phyloP scores from a whole-genome alignment of 2,329 filamentous ascomycete species.

The Microdochium paspali region DNA sequence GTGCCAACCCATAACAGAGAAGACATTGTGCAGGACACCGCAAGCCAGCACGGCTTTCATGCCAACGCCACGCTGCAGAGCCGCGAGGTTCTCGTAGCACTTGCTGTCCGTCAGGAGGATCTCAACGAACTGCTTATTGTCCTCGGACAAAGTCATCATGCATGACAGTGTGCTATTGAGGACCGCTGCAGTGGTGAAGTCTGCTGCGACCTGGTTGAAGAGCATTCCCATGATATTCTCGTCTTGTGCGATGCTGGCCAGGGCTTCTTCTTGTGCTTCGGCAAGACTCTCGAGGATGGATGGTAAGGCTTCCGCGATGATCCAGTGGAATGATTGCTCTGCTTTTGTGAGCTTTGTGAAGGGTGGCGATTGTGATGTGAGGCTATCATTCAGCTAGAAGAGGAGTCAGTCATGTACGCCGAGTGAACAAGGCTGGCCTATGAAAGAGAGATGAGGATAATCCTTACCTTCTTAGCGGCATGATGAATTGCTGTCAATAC shows the following conservation, averaged over 20 bases:
- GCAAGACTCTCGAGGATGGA: slow-evolving; percentile 43
- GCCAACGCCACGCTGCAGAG: slow-evolving; percentile 35
- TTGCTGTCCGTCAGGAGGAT: slow-evolving; percentile 37
- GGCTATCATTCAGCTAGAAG: slow-evolving; percentile 30
- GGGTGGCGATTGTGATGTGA: slow-evolving; percentile 26
- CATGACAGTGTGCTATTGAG: slow-evolving; percentile 42
- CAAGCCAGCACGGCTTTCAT: slow-evolving; percentile 47
- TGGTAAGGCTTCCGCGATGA: slow-evolving; percentile 42
- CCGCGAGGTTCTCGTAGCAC: slow-evolving; percentile 39
- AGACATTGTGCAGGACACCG: slow-evolving; percentile 54
- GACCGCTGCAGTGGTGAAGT: slow-evolving; percentile 28
- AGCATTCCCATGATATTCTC: slow-evolving; percentile 41
- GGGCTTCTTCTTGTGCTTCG: slow-evolving; percentile 51
- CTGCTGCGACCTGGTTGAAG: slow-evolving; percentile 37
- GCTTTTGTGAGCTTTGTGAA: slow-evolving; percentile 40
- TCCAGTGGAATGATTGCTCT: slow-evolving; percentile 44
- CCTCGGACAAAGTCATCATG: slow-evolving; percentile 49
- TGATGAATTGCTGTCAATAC: slow-evolving; percentile 50
- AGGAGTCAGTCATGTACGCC: slow-evolving; percentile 2
- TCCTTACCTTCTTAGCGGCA: slow-evolving; percentile 41
- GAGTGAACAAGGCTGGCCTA: too few species aligned
- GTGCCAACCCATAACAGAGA: slow-evolving; percentile 41
- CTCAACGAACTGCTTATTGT: slow-evolving; percentile 43
- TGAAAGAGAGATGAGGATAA: slow-evolving; percentile 6
- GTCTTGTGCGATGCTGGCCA: slow-evolving; percentile 41